phyloP scores from a whole-genome alignment of 345 rosid genomes.

The Punica granatum region DNA sequence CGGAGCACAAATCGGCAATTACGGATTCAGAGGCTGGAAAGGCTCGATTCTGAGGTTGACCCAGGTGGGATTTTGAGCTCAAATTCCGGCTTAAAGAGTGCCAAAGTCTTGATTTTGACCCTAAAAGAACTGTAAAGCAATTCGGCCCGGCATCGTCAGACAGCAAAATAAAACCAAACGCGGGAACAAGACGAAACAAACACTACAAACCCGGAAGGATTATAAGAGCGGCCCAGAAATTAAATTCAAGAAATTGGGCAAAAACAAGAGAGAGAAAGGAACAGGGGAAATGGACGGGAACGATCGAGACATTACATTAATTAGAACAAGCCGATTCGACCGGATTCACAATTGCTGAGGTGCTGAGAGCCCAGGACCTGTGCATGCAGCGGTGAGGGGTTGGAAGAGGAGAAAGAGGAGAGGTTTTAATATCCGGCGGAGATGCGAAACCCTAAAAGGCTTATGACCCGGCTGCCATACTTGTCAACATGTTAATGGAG shows the following conservation, averaged over 20 bases:
- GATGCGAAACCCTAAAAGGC: background rate
- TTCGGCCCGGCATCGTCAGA: background rate
- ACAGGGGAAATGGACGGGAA: background rate
- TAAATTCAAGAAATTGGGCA: background rate
- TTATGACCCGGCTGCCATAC: background rate
- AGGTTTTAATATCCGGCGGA: background rate
- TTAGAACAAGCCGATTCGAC: background rate
- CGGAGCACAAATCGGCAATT: background rate
- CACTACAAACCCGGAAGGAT: background rate
- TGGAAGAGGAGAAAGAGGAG: background rate
- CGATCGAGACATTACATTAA: background rate
- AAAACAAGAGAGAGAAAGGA: no score
- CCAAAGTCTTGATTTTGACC: background rate
- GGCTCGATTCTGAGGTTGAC: background rate
- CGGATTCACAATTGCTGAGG: background rate
- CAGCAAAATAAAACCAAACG: background rate
- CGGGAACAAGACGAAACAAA: background rate
- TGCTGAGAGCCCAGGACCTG: background rate
- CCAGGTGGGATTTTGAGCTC: background rate
- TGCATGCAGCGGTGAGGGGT: background rate
- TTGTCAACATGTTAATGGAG: background rate
- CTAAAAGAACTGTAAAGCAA: background rate
- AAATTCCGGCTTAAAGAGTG: background rate
- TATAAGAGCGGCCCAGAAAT: background rate
- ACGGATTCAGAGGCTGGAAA: background rate